Percentiles rank a stretch among this genome's conserved stretches.
phyloP scores from a whole-genome alignment of 495 filamentous ascomycete genomes.

The Talaromyces stipitatus region DNA sequence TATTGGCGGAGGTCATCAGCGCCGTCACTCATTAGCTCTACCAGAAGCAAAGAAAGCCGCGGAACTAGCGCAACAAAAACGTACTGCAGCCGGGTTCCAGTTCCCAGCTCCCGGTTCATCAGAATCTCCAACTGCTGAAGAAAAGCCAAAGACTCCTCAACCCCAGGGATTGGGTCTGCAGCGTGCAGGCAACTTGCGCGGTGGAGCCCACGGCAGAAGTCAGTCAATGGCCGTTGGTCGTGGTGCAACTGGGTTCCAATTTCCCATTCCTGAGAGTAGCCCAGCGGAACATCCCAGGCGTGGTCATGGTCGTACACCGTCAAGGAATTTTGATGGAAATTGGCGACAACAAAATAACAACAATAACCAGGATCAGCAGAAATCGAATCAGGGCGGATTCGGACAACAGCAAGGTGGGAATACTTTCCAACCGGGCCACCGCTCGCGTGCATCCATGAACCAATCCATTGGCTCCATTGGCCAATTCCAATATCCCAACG shows the following conservation, averaged over 20 bases:
- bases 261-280: conserved; percentile 57
- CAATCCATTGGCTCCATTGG: conserved; percentile 82
- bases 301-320: conserved; percentile 68
- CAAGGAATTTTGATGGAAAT: conserved; percentile 94
- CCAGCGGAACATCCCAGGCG: conserved; percentile 64
- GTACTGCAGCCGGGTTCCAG: conserved; percentile 88
- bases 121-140: conserved; percentile 23
- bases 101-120: conserved; percentile 75
- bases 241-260: conserved; percentile 62
- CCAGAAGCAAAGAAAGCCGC: conserved; percentile 97
- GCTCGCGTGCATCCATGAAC: conserved; percentile 72
- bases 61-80: conserved; percentile 92
- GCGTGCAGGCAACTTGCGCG: conserved; percentile 41
- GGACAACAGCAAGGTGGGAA: conserved; percentile 51
- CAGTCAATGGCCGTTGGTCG: conserved; percentile 63
- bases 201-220: conserved; percentile 53
- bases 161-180: conserved; percentile 37
- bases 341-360: conserved; percentile 86
- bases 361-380: conserved; percentile 48
- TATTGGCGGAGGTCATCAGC: conserved; percentile 72
- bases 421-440: conserved; percentile 88
- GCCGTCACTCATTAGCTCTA: conserved; percentile 89
- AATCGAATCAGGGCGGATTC: conserved; percentile 54
- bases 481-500: conserved; percentile 77
- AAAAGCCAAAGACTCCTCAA: conserved; percentile 32